Percentiles rank a stretch among this genome's conserved stretches.
Evolutionary conservation across 2,329 filamentous ascomycete species (phyloP).

Genomic region (Phaeosphaeriaceae sp.): DNA sequence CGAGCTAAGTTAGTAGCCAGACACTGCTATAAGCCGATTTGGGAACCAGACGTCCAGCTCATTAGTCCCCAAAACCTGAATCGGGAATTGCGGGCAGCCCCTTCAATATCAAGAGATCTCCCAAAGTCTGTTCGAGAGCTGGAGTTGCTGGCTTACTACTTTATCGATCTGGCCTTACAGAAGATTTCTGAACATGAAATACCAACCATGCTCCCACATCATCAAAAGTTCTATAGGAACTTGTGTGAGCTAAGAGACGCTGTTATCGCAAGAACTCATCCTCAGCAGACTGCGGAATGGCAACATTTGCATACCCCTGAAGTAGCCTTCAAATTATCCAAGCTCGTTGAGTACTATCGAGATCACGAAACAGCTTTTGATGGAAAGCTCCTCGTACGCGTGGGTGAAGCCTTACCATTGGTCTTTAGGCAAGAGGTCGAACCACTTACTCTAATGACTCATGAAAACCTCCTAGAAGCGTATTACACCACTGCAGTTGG

Average conservation of each 20-base stretch:
- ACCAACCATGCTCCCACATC: conserved; percentile 15
- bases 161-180: conserved; percentile 12
- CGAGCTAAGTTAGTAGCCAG: background rate
- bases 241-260: conserved; percentile 9
- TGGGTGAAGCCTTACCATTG: conserved; percentile 16
- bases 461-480: conserved; percentile 19
- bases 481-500: conserved; percentile 21
- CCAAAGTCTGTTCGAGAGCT: conserved; percentile 14
- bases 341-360: conserved; percentile 13
- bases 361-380: conserved; percentile 16
- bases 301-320: conserved; percentile 9
- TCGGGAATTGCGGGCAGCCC: conserved; percentile 13
- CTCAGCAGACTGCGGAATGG: conserved; percentile 21
- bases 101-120: conserved; percentile 6
- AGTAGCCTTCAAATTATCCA: conserved; percentile 7
- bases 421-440: conserved; percentile 19
- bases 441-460: conserved; percentile 20
- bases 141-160: conserved; percentile 18
- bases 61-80: conserved; percentile 17
- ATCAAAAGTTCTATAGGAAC: conserved; percentile 15
- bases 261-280: conserved; percentile 10
- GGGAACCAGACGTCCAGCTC: conserved; percentile 21
- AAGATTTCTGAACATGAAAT: conserved; percentile 6
- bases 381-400: conserved; percentile 17
- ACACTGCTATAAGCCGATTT: conserved; percentile 14